Evolutionary conservation across 2,329 filamentous ascomycete species (phyloP).

Genomic region (Phyllosticta citriasiana): DNA sequence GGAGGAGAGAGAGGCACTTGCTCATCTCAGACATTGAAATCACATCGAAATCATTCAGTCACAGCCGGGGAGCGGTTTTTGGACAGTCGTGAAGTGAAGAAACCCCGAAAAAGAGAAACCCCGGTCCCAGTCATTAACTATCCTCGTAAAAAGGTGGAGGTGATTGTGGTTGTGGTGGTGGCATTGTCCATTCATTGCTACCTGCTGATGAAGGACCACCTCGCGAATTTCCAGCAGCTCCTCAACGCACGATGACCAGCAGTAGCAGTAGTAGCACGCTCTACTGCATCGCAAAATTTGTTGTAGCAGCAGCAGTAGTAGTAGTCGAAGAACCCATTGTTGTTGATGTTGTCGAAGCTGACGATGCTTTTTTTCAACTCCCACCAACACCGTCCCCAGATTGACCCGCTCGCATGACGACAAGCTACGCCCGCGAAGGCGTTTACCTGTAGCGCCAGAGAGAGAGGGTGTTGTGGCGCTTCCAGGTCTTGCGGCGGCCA

Average conservation of each 20-base stretch:
- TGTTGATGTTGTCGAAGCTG: neutral
- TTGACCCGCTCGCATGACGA: neutral
- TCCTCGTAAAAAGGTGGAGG: neutral
- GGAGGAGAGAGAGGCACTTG: no score
- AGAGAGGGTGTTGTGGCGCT: slow-evolving; percentile 98
- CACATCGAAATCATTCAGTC: neutral
- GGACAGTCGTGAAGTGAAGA: neutral
- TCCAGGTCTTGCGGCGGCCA: slow-evolving; percentile 99
- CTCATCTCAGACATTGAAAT: no score
- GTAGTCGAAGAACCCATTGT: slow-evolving; percentile 2
- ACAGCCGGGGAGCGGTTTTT: neutral
- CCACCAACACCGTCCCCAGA: slow-evolving; percentile 3
- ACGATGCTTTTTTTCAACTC: slow-evolving; percentile 8
- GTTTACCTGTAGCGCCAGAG: slow-evolving; percentile 93
- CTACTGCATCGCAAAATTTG: no score
- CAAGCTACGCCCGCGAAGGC: slow-evolving; percentile 13
- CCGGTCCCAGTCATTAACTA: slow-evolving; percentile 5
- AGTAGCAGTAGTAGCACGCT: no score
- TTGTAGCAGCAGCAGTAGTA: neutral
- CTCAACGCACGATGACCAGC: no score
- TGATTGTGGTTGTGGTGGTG: neutral
- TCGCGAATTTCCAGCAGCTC: neutral
- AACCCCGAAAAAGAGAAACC: neutral
- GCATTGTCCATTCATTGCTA: slow-evolving; percentile 11
- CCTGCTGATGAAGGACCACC: slow-evolving; percentile 7